Conservation (phyloP, 2,329 filamentous ascomycete genomes). For the Ascochyta pisi region DNA sequence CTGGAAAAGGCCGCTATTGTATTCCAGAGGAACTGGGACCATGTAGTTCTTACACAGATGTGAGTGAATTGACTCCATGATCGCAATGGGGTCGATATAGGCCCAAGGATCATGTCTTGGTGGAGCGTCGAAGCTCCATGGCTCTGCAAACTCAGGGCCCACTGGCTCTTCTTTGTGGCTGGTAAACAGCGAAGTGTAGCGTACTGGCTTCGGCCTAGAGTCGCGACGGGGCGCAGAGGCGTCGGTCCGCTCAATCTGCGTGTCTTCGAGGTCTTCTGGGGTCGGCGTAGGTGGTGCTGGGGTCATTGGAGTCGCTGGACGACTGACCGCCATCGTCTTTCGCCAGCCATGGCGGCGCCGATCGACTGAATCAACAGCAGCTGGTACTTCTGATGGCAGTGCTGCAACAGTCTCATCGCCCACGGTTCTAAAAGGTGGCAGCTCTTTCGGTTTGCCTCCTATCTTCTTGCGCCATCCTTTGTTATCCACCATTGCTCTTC, state of each 20-base stretch:
- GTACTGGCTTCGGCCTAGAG: conserved; percentile 50
- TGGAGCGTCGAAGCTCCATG: conserved; percentile 35
- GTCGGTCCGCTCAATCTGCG: conserved; percentile 39
- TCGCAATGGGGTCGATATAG: conserved; percentile 35
- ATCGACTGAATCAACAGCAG: conserved; percentile 23
- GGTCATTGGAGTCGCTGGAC: conserved; percentile 30
- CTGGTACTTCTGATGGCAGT: neutral
- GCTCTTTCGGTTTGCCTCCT: conserved; percentile 24
- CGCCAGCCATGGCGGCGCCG: conserved; percentile 32
- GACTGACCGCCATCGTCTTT: conserved; percentile 31
- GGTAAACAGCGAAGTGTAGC: conserved; percentile 49
- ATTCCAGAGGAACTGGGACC: conserved; percentile 34
- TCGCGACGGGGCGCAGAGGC: conserved; percentile 39
- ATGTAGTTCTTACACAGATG: conserved; percentile 30
- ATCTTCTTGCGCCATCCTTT: conserved; percentile 35
- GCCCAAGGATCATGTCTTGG: conserved; percentile 11
- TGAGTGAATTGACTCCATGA: conserved; percentile 36
- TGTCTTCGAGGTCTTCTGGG: conserved; percentile 35
- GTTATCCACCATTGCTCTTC: conserved; percentile 13
- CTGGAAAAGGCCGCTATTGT: conserved; percentile 50
- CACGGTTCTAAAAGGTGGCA: conserved; percentile 12
- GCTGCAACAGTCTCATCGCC: conserved; percentile 7
- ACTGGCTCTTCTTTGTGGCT: conserved; percentile 30
- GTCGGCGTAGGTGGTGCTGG: conserved; percentile 21
- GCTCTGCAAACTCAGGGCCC: conserved; percentile 32